Base-by-base conservation (phyloP, 176 grass and related monocot species). In the Alopecurus myosuroides region DNA sequence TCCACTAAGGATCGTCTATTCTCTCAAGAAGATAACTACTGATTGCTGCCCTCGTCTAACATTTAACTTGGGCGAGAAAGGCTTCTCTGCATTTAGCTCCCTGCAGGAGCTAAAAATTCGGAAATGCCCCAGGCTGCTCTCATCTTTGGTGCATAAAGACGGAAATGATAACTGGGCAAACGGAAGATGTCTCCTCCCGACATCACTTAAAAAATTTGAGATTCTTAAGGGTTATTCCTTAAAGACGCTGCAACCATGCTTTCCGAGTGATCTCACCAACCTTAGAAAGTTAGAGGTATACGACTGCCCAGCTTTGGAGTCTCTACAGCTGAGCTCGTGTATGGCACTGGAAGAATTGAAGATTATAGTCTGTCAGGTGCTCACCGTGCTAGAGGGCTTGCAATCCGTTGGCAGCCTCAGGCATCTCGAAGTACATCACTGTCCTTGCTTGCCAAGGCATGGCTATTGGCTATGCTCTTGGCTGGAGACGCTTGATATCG, bases 41-140 rank as follows among this genome's bases (percentile, higher is more conserved):
- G 0, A 0, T 0, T 0, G 0, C 0, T 58, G 28, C 17, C 0
- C 0, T 0, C 4, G 10, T 58, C 9, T 51, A 7, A 72, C 15
- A 42, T 82, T 45, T 56, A 41, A 26, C 28, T 14, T 20, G 19
- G 37, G 14, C 29, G 36, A 70, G 0, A 6, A 57, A 7, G 20
- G 5, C 10, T 48, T 87, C 2, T 4, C 45, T 10, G 9, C 0
- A 30, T 77, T 82, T 61, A 49, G 72, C 26, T 58, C 79, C 35
- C 79, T 88, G 11, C 2, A 63, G 74, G 0, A 63, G 52, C 22
- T 88, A 31, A 0, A 0, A 0, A 23, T 72, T 61, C 0, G 0
- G 0, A 0, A 0, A 0, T 72, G 80, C 40, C 11, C n/a, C 4
- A 0, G 2, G 17, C 23, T 62, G 7, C 1, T 77, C 22, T 5